Conservation (phyloP, 1,284 basidiomycete species). For the Leccinum glutinopallens region DNA sequence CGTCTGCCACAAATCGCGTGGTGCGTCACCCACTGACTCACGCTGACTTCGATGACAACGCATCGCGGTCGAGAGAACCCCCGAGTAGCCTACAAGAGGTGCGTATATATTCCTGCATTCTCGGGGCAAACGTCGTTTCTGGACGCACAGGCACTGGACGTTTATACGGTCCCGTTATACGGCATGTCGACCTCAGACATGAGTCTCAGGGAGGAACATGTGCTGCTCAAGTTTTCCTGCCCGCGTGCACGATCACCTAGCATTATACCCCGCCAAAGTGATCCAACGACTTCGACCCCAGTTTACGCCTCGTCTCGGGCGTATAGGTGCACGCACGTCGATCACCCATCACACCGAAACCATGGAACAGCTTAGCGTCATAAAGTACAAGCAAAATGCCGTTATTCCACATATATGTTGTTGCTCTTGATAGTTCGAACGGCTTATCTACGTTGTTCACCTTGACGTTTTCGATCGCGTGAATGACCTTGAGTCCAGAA, state of each 20-base stretch:
- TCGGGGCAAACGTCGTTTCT: slow-evolving; percentile 42
- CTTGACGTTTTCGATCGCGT: slow-evolving; percentile 79
- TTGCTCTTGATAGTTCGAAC: slow-evolving; percentile 87
- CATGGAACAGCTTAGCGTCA: slow-evolving; percentile 43
- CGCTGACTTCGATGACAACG: slow-evolving; percentile 4
- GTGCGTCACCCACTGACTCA: not conserved
- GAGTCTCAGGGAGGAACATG: slow-evolving; percentile 22
- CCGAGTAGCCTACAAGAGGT: slow-evolving; percentile 19
- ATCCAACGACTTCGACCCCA: slow-evolving; percentile 21
- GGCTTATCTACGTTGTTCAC: slow-evolving; percentile 86
- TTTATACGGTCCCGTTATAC: slow-evolving; percentile 45
- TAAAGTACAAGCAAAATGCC: slow-evolving; percentile 24
- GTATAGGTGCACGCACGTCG: slow-evolving; percentile 16
- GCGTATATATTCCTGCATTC: slow-evolving; percentile 49
- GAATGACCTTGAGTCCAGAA: slow-evolving; percentile 83
- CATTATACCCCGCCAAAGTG: slow-evolving; percentile 28
- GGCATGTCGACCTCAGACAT: not conserved
- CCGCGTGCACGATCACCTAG: slow-evolving; percentile 28
- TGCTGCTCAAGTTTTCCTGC: slow-evolving; percentile 46
- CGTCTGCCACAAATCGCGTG: no score
- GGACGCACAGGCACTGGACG: slow-evolving; percentile 43
- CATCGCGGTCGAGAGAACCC: slow-evolving; percentile 16
- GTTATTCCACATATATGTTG: slow-evolving; percentile 70
- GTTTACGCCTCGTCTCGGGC: slow-evolving; percentile 27
- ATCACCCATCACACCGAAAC: slow-evolving; percentile 37